Evolutionary conservation across 225 moss, liverwort and hornwort genomes (phyloP), one percentile per base, ranked within the genome.

Genomic region (Lunularia cruciata): DNA sequence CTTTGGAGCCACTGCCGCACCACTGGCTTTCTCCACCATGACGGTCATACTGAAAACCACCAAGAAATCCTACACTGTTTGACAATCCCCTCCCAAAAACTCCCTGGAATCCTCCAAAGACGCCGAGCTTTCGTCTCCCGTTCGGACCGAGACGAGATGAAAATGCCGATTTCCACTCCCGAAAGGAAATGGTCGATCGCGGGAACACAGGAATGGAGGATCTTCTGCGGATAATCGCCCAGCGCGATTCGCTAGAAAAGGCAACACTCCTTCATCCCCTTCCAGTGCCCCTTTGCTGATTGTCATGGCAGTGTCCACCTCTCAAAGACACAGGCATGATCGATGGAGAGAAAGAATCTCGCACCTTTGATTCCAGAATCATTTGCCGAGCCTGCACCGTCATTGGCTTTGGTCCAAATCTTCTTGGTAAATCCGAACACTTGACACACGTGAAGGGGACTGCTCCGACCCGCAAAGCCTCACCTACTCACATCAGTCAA

Each of bases 31-130:
- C n/a, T 47, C 65, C 15, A 37, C 60, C 12, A 49, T 56, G 38
- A 66, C 45, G 8, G 65, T 65, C 73, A 73, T 73, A 36, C 51
- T 52, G 27, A 18, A 32, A 33, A 18, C 31, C 26, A 32, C 43
- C 16, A 4, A 12, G 27, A 45, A 30, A 14, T 45, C 28, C 7
- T 6, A 28, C 27, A 45, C 11, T 18, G 4, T 47, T 40, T 63
- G 0, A 3, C 3, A 43, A 23, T 40, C 22, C 20, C 60, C 39
- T 10, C 25, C 26, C 25, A 39, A 39, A 12, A 11, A 38, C 36
- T 6, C 20, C 5, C 4, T 8, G 20, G 6, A 60, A 37, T n/a
- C 0, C 37, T n/a, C 23, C 37, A 20, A 18, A 39, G n/a, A n/a
- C n/a, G n/a, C n/a, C 9, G 5, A 40, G 39, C 14, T 25, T 22